phyloP scores from a whole-genome alignment of 2,329 filamentous ascomycete species.

The Fonsecaea pugnacius region DNA sequence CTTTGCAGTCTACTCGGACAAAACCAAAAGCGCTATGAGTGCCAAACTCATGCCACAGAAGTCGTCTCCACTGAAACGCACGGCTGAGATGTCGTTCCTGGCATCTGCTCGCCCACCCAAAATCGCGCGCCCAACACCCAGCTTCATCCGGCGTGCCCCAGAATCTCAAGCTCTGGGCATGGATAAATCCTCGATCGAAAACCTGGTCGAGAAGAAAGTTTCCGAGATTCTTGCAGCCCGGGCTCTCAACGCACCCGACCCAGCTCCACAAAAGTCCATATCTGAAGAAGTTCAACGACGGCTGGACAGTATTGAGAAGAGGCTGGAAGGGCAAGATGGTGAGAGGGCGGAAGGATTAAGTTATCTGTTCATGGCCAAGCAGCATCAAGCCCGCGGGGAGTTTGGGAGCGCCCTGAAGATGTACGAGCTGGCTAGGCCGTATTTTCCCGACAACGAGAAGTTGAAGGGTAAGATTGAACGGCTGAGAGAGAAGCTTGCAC shows the following conservation, averaged over 20 bases:
- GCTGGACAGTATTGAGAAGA: conserved; percentile 80
- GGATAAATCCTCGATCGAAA: conserved; percentile 75
- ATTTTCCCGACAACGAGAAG: conserved; percentile 84
- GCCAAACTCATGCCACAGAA: conserved; percentile 44
- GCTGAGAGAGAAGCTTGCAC: conserved; percentile 56
- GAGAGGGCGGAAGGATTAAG: conserved; percentile 79
- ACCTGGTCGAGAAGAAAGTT: conserved; percentile 89
- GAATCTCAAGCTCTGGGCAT: conserved; percentile 42
- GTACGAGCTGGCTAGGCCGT: conserved; percentile 82
- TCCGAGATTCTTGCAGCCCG: conserved; percentile 80
- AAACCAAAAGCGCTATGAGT: conserved; percentile 53
- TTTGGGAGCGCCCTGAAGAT: conserved; percentile 77
- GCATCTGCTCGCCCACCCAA: conserved; percentile 54
- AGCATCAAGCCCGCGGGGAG: conserved; percentile 83
- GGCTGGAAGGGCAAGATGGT: conserved; percentile 79
- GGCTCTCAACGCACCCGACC: conserved; percentile 37
- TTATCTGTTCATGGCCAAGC: conserved; percentile 85
- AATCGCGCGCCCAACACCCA: conserved; percentile 39
- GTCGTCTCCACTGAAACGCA: conserved; percentile 46
- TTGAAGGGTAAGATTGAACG: conserved; percentile 61
- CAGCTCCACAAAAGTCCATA: conserved; percentile 56
- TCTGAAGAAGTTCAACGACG: conserved; percentile 79
- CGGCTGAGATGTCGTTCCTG: conserved; percentile 41
- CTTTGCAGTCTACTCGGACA: conserved; percentile 86
- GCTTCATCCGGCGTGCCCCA: conserved; percentile 33